Percentiles rank a stretch among this genome's conserved stretches.
phyloP scores from a whole-genome alignment of 495 filamentous ascomycete genomes.

The Viridothelium virens region DNA sequence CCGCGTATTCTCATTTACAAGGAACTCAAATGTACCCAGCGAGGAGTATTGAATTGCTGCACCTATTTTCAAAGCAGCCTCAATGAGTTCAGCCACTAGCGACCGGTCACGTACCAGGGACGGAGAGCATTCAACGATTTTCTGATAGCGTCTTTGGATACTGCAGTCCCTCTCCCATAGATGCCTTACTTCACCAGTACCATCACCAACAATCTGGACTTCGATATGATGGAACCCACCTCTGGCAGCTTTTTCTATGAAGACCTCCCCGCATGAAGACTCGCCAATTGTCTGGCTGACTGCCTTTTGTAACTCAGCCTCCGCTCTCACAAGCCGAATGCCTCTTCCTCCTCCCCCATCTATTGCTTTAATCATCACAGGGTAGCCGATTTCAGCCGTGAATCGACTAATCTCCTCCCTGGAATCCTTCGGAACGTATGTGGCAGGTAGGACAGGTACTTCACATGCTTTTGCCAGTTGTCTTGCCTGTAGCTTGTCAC shows the following conservation, averaged over 20 bases:
- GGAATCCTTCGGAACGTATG: conserved; percentile 38
- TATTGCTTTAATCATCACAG: conserved; percentile 48
- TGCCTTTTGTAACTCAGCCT: conserved; percentile 24
- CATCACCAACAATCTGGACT: conserved; percentile 37
- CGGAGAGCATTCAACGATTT: conserved; percentile 41
- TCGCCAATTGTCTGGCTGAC: conserved; percentile 38
- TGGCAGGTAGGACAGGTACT: conserved; percentile 48
- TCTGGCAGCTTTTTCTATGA: conserved; percentile 40
- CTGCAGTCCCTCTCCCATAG: conserved; percentile 39
- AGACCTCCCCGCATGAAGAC: conserved; percentile 46
- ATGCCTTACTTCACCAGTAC: conserved; percentile 32
- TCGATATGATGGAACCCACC: conserved; percentile 39
- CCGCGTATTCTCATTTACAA: conserved; percentile 30
- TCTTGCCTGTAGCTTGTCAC: conserved; percentile 52
- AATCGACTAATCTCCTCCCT: conserved; percentile 40
- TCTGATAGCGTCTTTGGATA: conserved; percentile 37
- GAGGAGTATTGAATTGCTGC: conserved; percentile 32
- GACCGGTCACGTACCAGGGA: conserved; percentile 35
- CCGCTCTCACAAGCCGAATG: conserved; percentile 33
- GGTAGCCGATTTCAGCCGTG: conserved; percentile 42
- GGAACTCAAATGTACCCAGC: conserved; percentile 39
- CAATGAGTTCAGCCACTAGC: conserved; percentile 36
- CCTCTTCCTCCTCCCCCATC: conserved; percentile 38
- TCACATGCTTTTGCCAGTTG: conserved; percentile 45
- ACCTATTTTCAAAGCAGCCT: conserved; percentile 34